phyloP scores from a whole-genome alignment of 441 rosid genomes.

The Eruca vesicaria region DNA sequence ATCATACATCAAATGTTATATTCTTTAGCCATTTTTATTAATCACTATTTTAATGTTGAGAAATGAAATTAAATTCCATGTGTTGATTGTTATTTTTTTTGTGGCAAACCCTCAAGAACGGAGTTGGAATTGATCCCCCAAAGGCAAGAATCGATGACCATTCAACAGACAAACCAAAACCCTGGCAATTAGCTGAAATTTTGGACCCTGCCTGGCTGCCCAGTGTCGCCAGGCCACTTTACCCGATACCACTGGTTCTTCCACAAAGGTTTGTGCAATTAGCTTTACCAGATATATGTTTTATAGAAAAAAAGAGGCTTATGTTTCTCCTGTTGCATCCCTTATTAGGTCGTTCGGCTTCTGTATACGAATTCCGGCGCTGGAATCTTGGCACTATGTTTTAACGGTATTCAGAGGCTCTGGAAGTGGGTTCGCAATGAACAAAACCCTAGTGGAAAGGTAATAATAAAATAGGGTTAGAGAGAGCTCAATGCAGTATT shows the following conservation, averaged over 20 bases:
- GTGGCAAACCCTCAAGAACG: conserved; percentile 53
- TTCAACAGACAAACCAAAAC: conserved; percentile 55
- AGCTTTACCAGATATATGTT: not conserved
- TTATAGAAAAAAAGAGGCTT: not conserved
- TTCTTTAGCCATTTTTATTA: not conserved
- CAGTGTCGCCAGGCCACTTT: conserved; percentile 63
- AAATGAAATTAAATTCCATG: not conserved
- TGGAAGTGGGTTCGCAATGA: conserved; percentile 88
- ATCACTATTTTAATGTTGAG: not conserved
- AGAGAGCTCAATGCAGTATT: not conserved
- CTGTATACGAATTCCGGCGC: conserved; percentile 81
- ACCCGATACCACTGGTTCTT: conserved; percentile 64
- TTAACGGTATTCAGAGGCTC: conserved; percentile 77
- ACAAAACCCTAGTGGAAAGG: conserved; percentile 86
- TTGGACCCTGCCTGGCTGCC: conserved; percentile 50
- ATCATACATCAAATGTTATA: no score
- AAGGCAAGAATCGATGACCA: conserved; percentile 71
- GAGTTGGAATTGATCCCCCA: conserved; percentile 64
- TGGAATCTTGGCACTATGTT: conserved; percentile 84
- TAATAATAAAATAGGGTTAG: conserved; percentile 27
- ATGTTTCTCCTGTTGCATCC: conserved; percentile 15
- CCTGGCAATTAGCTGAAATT: conserved; percentile 77
- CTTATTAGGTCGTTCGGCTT: conserved; percentile 72
- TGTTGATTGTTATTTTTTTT: not conserved
- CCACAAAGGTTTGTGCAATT: conserved; percentile 62